phyloP scores from a whole-genome alignment of 805 yeast genomes.

The Jamesozyma rosinii region DNA sequence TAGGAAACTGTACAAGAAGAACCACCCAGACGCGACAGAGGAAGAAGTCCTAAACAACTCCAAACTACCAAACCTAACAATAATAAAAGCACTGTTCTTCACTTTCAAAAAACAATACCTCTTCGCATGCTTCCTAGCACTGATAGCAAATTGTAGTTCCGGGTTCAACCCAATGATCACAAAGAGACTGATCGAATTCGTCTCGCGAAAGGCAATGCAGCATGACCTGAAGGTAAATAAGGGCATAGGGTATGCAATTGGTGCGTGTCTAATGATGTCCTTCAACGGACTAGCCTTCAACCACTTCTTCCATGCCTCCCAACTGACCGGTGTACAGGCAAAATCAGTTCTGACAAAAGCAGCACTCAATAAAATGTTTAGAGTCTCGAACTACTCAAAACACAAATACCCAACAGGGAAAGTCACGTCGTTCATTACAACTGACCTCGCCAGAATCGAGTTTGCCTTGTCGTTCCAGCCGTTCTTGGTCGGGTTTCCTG shows the following conservation, averaged over 20 bases:
- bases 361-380: conserved; percentile 58
- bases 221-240: conserved; percentile 36
- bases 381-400: conserved; percentile 47
- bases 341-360: conserved; percentile 66
- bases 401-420: conserved; percentile 57
- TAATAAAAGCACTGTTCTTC: conserved; percentile 38
- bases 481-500: conserved; percentile 53
- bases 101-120: conserved; percentile 44
- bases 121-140: conserved; percentile 37
- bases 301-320: conserved; percentile 54
- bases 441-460: conserved; percentile 75
- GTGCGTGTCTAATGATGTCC: conserved; percentile 49
- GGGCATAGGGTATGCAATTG: conserved; percentile 74
- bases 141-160: conserved; percentile 38
- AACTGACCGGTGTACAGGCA: conserved; percentile 58
- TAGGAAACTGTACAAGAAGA: conserved; percentile 24
- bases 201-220: conserved; percentile 42
- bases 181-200: conserved; percentile 53
- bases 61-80: conserved; percentile 22
- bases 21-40: conserved; percentile 32
- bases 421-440: conserved; percentile 68
- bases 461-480: conserved; percentile 64
- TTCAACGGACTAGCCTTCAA: conserved; percentile 43
- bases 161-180: conserved; percentile 62
- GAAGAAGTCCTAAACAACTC: conserved; percentile 32